These are phyloP conservation scores for Ogataea ramenticola DNA, from an alignment of 805 yeast genomes.

Conservation along the genomic window DNA sequence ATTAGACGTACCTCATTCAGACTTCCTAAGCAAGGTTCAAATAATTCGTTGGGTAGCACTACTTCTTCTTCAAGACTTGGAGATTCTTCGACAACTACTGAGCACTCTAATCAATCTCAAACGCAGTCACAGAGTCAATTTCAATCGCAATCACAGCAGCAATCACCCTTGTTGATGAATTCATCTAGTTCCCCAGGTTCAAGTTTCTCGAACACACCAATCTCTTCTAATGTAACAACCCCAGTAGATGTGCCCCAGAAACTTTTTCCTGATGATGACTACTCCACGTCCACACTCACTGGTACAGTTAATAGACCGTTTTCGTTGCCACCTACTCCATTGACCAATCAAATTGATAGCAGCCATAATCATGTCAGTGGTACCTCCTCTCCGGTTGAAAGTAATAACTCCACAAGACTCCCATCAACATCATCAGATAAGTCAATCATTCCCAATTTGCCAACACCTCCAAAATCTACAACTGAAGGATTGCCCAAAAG, in stretches of 20 bases:
- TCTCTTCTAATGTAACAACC: background rate
- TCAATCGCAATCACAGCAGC: no score
- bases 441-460: conserved; percentile 1
- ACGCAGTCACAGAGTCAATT: background rate
- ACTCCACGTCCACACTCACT: no score
- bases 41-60: background rate
- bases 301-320: background rate
- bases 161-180: background rate
- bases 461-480: conserved; percentile 4
- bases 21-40: conserved; percentile 11
- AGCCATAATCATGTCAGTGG: no score
- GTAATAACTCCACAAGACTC: background rate
- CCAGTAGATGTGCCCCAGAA: background rate
- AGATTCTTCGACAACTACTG: background rate
- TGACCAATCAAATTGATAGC: conserved; percentile 3
- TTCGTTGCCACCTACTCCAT: conserved; percentile 5
- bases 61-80: background rate
- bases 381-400: background rate
- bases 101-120: background rate
- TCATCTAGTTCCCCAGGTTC: background rate
- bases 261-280: no score
- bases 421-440: conserved; percentile 1
- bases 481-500: conserved; percentile 19
- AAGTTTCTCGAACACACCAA: background rate
- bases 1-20: conserved; percentile 21